A percentile compares a stretch with the other conserved stretches of the same genome.
Conservation (phyloP, 306 rosid species). For the Rosa chinensis region DNA sequence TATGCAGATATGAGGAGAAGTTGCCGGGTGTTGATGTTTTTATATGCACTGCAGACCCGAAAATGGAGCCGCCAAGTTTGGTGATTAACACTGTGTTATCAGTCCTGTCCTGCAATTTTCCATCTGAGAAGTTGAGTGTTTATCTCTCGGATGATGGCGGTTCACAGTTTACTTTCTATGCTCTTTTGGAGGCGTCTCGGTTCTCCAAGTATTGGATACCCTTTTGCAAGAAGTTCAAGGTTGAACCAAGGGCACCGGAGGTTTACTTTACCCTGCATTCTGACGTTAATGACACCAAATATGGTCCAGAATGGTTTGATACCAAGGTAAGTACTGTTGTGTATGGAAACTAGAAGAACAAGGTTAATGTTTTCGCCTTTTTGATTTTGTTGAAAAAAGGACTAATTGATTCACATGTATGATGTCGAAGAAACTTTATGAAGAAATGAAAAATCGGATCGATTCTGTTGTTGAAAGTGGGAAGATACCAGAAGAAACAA, state of each 20-base stretch:
- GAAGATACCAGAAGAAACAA: conserved; percentile 40
- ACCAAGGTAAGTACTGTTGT: background rate
- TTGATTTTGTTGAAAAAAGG: background rate
- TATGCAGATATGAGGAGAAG: conserved; percentile 43
- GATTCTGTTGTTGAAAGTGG: conserved; percentile 36
- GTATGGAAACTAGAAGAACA: background rate
- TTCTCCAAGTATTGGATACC: conserved; percentile 68
- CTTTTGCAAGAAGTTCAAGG: conserved; percentile 51
- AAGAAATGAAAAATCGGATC: conserved; percentile 61
- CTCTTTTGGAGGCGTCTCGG: conserved; percentile 52
- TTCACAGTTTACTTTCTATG: conserved; percentile 62
- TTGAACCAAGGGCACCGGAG: conserved; percentile 57
- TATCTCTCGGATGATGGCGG: conserved; percentile 78
- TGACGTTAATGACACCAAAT: background rate
- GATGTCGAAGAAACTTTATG: conserved; percentile 50
- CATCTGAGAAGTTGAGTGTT: conserved; percentile 51
- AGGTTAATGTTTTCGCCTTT: background rate
- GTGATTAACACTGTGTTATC: conserved; percentile 67
- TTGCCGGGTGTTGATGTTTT: conserved; percentile 56
- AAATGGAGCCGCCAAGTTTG: conserved; percentile 61
- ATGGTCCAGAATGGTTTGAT: conserved; percentile 28
- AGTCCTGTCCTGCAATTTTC: conserved; percentile 52
- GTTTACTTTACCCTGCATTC: conserved; percentile 47
- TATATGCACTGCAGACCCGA: conserved; percentile 79
- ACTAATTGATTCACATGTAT: background rate